phyloP scores from a whole-genome alignment of 2,329 filamentous ascomycete species.

The Celoporthe dispersa region DNA sequence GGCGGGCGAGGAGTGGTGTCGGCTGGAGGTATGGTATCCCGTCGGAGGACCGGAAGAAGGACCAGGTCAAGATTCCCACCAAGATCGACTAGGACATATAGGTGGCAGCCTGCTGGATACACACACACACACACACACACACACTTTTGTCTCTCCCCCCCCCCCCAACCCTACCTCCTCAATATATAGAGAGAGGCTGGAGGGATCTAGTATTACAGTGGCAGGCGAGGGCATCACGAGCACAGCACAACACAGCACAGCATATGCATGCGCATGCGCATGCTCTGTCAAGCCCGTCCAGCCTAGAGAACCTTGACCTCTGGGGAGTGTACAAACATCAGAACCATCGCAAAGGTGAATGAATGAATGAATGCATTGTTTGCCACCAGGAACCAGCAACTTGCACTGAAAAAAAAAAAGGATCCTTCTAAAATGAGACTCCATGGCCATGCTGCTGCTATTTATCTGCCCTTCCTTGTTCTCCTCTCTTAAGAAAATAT shows the following conservation, averaged over 20 bases:
- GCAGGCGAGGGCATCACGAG: too few species aligned
- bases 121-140: not conserved
- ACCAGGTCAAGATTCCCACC: conserved; percentile 70
- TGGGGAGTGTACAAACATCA: not conserved
- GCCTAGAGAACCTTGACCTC: not conserved
- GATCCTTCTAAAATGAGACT: not conserved
- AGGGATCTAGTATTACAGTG: not conserved
- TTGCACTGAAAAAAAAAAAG: not conserved
- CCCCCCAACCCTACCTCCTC: too few species aligned
- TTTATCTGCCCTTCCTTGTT: not conserved
- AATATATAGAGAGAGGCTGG: not conserved
- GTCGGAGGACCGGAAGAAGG: conserved; percentile 64
- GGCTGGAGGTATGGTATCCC: conserved; percentile 70
- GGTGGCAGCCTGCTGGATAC: not conserved
- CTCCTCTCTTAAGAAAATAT: not conserved
- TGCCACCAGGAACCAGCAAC: not conserved
- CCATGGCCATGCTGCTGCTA: not conserved
- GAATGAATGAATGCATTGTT: too few species aligned
- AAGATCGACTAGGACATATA: conserved; percentile 50
- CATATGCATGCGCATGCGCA: too few species aligned
- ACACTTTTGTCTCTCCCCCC: not conserved
- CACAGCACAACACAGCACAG: not conserved
- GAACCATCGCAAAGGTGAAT: not conserved
- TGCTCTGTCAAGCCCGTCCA: too few species aligned
- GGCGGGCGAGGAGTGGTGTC: conserved; percentile 54